Base-by-base conservation (phyloP, 495 filamentous ascomycete species). In the Xylaria longipes region DNA sequence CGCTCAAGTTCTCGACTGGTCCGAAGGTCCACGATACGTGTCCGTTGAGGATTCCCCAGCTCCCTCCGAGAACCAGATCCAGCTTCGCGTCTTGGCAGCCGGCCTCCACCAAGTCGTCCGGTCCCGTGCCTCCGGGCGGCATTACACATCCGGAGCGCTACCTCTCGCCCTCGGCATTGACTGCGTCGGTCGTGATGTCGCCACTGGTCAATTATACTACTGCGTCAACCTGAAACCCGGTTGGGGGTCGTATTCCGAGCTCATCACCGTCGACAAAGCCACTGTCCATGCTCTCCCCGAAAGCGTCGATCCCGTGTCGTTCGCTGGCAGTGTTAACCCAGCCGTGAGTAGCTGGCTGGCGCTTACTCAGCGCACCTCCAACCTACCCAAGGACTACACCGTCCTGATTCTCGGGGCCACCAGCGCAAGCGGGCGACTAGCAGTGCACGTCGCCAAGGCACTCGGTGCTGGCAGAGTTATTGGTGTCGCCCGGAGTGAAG, bases 251-350 rank as follows among this genome's bases (percentile, higher is more conserved):
- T 78, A 82, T 50, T 74, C 74, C 27, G 82, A 84, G n/a, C 63
- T 76, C 60, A 74, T 85, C 78, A 83, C 80, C 69, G 72, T 82
- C 27, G 76, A 78, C 14, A 80, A 74, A 52, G 48, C 50, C 31
- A 63, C 68, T 58, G 70, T 78, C 17, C 71, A 76, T 3, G 75
- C 77, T 12, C 58, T 86, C 4, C 79, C 79, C 0, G 77, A 74
- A 25, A 72, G 70, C 54, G 75, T 81, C n/a, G 81, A 86, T 69
- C 79, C 81, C 1, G 70, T 80, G 7, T 75, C 80, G 27, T 80
- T 82, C 15, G 86, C 86, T 4, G 85, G 77, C 11, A 71, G 82
- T 31, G 76, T 83, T 35, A 88, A 87, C 69, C 84, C 84, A 1
- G 83, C 77, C 31, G 78, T 85, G 78, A 82, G 79, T 45, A 80